Conservation (phyloP, 441 rosid species). For the Pelargonium myrrhifolium region DNA sequence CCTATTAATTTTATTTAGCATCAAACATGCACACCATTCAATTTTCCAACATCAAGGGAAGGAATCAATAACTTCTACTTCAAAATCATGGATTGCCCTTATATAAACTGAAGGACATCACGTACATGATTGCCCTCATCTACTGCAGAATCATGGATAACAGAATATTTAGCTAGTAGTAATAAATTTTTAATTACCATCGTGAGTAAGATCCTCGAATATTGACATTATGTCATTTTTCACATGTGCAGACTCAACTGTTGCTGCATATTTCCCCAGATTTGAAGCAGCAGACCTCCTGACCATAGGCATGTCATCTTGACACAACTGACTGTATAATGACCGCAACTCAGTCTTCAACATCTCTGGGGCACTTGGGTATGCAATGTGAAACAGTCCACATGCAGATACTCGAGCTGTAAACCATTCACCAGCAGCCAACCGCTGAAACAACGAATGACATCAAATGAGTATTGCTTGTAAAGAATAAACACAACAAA, state of each 20-base stretch:
- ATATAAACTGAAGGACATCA: background rate
- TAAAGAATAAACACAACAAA: background rate
- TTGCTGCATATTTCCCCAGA: constrained; percentile 88
- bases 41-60: too few species aligned
- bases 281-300: constrained; percentile 92
- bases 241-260: constrained; percentile 68
- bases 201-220: constrained; percentile 80
- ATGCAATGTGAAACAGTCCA: constrained; percentile 82
- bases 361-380: constrained; percentile 64
- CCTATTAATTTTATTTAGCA: too few species aligned
- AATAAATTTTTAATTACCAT: constrained; percentile 41
- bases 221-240: constrained; percentile 76
- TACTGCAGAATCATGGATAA: background rate
- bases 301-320: constrained; percentile 99
- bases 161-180: background rate
- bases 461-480: background rate
- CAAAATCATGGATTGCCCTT: background rate
- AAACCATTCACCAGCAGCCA: constrained; percentile 94
- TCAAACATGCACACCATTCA: too few species aligned
- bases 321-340: constrained; percentile 68
- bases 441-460: constrained; percentile 38
- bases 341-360: constrained; percentile 66
- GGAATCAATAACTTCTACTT: too few species aligned
- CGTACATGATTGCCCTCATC: background rate
- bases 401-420: constrained; percentile 92